A percentile compares a stretch with the other conserved stretches of the same genome.
These are phyloP conservation scores for Neoboletus brunneissimus DNA, from an alignment of 768 basidiomycete species.

Conservation along the genomic window DNA sequence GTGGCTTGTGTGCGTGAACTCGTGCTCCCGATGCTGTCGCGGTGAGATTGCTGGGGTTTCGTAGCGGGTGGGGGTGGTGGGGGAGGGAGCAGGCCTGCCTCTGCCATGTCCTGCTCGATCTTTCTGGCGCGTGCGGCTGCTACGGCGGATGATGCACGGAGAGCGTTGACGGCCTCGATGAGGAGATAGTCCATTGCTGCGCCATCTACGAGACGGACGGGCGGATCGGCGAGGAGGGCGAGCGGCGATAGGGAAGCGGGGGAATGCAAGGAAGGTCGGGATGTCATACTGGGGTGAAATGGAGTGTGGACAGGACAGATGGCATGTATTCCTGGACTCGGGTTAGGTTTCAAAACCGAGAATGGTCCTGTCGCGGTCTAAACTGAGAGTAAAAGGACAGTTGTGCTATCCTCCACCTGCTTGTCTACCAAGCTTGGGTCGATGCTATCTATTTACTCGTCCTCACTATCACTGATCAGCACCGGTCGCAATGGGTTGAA, in stretches of 20 bases:
- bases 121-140: slow-evolving; percentile 65
- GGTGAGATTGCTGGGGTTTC: slow-evolving; percentile 30
- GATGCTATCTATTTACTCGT: too few species aligned
- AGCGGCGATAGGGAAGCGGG: slow-evolving; percentile 27
- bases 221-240: slow-evolving; percentile 62
- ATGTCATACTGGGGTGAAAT: not conserved
- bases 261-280: slow-evolving; percentile 25
- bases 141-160: slow-evolving; percentile 71
- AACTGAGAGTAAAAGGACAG: too few species aligned
- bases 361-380: too few species aligned
- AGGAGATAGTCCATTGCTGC: slow-evolving; percentile 83
- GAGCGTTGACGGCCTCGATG: slow-evolving; percentile 72
- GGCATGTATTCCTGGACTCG: too few species aligned
- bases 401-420: too few species aligned
- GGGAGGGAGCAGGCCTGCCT: slow-evolving; percentile 67
- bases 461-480: too few species aligned
- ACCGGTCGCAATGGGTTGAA: too few species aligned
- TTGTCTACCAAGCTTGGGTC: too few species aligned
- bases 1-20: slow-evolving; percentile 12
- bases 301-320: too few species aligned
- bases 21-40: slow-evolving; percentile 37
- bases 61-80: slow-evolving; percentile 42
- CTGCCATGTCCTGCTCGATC: slow-evolving; percentile 75
- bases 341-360: too few species aligned
- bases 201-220: slow-evolving; percentile 57